Evolutionary conservation across 306 rosid genomes (phyloP), one percentile per base, ranked within the genome.

Genomic region (Dalbergia oliveri): DNA sequence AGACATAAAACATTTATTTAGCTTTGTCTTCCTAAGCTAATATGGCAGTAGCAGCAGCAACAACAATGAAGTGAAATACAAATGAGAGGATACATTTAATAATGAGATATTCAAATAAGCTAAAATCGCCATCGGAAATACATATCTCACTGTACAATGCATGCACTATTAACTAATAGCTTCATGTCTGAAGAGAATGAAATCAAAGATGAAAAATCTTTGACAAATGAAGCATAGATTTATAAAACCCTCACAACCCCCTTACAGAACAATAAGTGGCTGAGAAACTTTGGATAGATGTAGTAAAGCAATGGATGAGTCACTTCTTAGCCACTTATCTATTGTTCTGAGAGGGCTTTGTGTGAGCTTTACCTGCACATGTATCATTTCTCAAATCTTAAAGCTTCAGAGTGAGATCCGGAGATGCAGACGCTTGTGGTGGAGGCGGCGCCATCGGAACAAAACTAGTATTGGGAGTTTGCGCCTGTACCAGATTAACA

Each of bases 371-470:
- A 39, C 33, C 19, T 56, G 33, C 72, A 71, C 14, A 37, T 72
- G 76, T 8, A 72, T 33, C 79, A 56, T 72, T 66, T 68, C 53
- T 45, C 37, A 62, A 49, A 72, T 81, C 81, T 85, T 77, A 95
- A n/a, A 95, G 98, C 88, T 87, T 95, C 69, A 95, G 61, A 76
- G 93, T 93, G 75, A 95, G 98, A 90, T 95, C 98, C 1, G 98
- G 98, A 31, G 96, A 73, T 21, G 94, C 2, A 73, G 84, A 87
- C 45, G 87, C 56, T 70, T 75, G 82, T n/a, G 86, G 86, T 2
- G 85, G 87, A n/a, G 90, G 84, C 6, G 83, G 85, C 12, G 62
- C 53, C 47, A 64, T 62, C 69, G 84, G 61, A 16, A 59, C 85
- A 23, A 79, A n/a, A 80, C 76, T 84, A 68, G 82, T 72, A 47